Base-by-base conservation (phyloP, 805 yeast genomes). In the Spencermartinsiella europaea region DNA sequence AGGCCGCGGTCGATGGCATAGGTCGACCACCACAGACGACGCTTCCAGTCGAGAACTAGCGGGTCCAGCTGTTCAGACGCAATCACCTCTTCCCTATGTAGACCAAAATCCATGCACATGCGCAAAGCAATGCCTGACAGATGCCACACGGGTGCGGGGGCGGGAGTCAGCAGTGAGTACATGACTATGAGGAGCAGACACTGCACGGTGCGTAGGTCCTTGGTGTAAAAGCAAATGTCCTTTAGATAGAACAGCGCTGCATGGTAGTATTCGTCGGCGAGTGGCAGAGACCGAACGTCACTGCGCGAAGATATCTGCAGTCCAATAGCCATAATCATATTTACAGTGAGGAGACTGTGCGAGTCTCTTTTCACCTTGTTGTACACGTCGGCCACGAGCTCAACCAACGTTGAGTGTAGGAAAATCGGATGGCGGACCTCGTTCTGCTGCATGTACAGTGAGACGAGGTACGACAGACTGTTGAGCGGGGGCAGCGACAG, bases 81-180 rank as follows among this genome's bases (percentile, higher is more conserved):
- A 2, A 46, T 34, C 12, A 46, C 40, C 5, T 46, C 49, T n/a
- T 46, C 49, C 2, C 49, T 22, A 21, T 48, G 51, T 12, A 48
- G 44, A 14, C 51, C 51, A 33, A 44, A 34, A 21, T 45, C 49
- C n/a, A 48, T 37, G 21, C 46, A 46, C 42, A 48, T 35, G 10
- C 51, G 35, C 21, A 45, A 19, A 3, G 51, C 49, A n/a, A 45
- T 36, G 8, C 51, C 51, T 4, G 42, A 38, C 16, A 48, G 34
- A 21, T 48, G 51, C 51, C 51, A 48, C 1, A 48, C 49, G 7
- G 49, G 41, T n/a, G 41, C 49, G 17, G 31, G 46, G 2, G 49
- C 34, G n/a, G 49, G 49, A 25, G 36, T 46, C 21, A 46, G 33
- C 19, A 46, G 42, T 3, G 49, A 46, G 35, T 46, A 46, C 17